Conservation (phyloP, 2,329 filamentous ascomycete genomes). For the Tolypocladium guangdongense region DNA sequence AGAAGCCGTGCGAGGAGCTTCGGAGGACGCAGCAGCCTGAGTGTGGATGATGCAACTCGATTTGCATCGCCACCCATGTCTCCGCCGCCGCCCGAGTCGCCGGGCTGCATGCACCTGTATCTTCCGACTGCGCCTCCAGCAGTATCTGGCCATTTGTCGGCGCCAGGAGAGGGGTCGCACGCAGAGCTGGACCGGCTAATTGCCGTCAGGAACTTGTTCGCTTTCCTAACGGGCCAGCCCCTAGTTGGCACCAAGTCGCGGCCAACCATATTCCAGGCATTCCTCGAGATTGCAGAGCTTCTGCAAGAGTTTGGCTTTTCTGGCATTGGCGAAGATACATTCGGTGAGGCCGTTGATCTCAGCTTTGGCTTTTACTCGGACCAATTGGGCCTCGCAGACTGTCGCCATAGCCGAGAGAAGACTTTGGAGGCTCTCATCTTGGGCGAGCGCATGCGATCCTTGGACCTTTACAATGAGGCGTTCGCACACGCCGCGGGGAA, state of each 20-base stretch:
- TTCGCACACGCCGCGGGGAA: slow-evolving; percentile 89
- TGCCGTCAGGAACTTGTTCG: slow-evolving; percentile 53
- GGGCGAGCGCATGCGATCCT: slow-evolving; percentile 74
- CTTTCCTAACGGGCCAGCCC: slow-evolving; percentile 52
- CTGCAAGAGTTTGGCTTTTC: slow-evolving; percentile 48
- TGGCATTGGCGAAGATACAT: slow-evolving; percentile 44
- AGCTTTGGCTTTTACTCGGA: slow-evolving; percentile 69
- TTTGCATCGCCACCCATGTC: slow-evolving; percentile 25
- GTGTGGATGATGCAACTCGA: slow-evolving; percentile 36
- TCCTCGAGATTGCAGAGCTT: slow-evolving; percentile 41
- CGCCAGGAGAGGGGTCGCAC: slow-evolving; percentile 19
- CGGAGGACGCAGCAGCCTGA: slow-evolving; percentile 34
- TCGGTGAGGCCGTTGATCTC: slow-evolving; percentile 47
- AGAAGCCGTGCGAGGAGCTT: slow-evolving; percentile 33
- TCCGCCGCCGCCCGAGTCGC: slow-evolving; percentile 23
- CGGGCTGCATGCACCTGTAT: slow-evolving; percentile 38
- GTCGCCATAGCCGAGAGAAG: slow-evolving; percentile 73
- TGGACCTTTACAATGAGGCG: slow-evolving; percentile 77
- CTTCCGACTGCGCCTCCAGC: slow-evolving; percentile 35
- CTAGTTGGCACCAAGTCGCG: slow-evolving; percentile 45
- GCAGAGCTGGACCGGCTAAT: slow-evolving; percentile 44
- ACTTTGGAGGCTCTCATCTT: slow-evolving; percentile 83
- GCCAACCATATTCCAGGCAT: slow-evolving; percentile 41
- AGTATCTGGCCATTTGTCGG: slow-evolving; percentile 21
- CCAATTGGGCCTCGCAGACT: slow-evolving; percentile 66